These are phyloP conservation scores for Aspergillus alliaceus DNA, from an alignment of 2,329 filamentous ascomycete species.

Conservation along the genomic window DNA sequence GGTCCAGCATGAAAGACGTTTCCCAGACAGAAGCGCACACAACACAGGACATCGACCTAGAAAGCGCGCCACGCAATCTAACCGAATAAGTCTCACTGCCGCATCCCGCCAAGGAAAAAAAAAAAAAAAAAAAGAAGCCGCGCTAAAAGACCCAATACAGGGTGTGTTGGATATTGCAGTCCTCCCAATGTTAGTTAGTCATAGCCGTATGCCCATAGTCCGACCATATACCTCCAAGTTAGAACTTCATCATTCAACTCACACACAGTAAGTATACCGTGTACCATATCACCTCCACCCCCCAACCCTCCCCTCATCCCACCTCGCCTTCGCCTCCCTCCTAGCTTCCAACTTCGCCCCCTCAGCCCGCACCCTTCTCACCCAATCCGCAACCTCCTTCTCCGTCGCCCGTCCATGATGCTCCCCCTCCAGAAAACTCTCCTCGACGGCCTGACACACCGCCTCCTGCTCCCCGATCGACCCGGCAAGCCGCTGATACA, in stretches of 20 bases:
- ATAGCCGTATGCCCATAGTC: neutral
- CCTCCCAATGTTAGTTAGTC: neutral
- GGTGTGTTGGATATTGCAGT: too few relatives aligned
- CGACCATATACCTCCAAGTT: too few relatives aligned
- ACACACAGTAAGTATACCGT: neutral
- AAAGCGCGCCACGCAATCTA: slow-evolving; percentile 17
- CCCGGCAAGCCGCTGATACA: slow-evolving; percentile 79
- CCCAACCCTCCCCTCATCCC: slow-evolving; percentile 93
- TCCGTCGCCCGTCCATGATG: slow-evolving; percentile 63
- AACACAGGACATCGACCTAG: slow-evolving; percentile 16
- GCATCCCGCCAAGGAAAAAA: neutral
- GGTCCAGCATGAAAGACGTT: slow-evolving; percentile 18
- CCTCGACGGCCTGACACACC: slow-evolving; percentile 79
- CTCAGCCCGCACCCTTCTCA: slow-evolving; percentile 76
- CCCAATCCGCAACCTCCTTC: slow-evolving; percentile 82
- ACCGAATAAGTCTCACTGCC: slow-evolving; percentile 8
- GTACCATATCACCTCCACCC: slow-evolving; percentile 89
- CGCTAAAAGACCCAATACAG: too few relatives aligned
- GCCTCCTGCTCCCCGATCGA: slow-evolving; percentile 79
- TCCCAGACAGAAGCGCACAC: slow-evolving; percentile 1
- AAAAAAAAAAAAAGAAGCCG: too few relatives aligned
- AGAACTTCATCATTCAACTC: too few relatives aligned
- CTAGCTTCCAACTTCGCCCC: slow-evolving; percentile 76
- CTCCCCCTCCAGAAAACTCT: slow-evolving; percentile 79
- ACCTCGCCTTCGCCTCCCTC: slow-evolving; percentile 83